A percentile compares a stretch with the other conserved stretches of the same genome.
Evolutionary conservation across 495 filamentous ascomycete genomes (phyloP).

Genomic region (Neurospora sp.): DNA sequence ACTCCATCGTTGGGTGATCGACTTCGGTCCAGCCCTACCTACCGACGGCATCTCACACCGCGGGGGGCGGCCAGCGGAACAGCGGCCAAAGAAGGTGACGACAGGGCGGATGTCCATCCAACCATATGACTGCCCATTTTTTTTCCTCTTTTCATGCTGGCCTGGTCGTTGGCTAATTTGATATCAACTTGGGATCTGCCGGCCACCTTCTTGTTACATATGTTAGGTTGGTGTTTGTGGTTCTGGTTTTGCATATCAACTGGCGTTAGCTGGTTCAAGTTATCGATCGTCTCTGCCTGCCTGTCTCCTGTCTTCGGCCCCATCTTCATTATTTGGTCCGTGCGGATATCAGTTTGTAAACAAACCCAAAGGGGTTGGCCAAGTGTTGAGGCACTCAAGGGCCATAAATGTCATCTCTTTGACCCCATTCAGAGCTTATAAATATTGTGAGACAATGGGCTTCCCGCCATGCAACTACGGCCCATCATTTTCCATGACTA

Average conservation of each 20-base stretch:
- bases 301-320: background rate
- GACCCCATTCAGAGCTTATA: background rate
- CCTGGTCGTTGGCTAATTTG: background rate
- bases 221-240: background rate
- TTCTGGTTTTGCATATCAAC: background rate
- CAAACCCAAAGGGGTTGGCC: background rate
- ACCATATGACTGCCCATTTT: background rate
- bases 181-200: background rate
- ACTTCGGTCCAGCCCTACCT: background rate
- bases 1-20: background rate
- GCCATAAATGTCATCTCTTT: background rate
- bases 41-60: background rate
- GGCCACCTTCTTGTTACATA: background rate
- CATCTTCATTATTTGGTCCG: background rate
- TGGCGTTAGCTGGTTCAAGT: background rate
- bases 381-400: background rate
- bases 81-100: background rate
- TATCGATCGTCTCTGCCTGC: background rate
- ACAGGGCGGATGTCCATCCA: background rate
- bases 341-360: background rate
- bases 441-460: background rate
- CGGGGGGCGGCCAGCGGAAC: background rate
- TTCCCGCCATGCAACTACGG: background rate
- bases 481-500: background rate
- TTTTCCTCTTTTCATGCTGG: background rate